phyloP scores from a whole-genome alignment of 2,329 filamentous ascomycete species.

The Aspergillus japonicus region DNA sequence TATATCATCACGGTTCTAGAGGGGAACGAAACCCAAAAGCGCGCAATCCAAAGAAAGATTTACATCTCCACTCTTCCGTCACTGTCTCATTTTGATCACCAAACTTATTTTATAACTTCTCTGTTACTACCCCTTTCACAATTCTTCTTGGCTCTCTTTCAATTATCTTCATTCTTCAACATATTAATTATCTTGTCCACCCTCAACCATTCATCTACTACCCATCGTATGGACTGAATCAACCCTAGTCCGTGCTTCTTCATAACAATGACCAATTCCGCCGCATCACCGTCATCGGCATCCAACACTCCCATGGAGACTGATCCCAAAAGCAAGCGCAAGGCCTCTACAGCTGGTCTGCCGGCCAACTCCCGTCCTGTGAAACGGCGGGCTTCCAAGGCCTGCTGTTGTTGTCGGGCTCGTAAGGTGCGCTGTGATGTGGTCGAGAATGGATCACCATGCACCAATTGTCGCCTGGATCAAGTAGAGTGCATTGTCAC shows the following conservation, averaged over 20 bases:
- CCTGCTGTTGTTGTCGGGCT: slow-evolving; percentile 82
- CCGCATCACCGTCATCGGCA: slow-evolving; percentile 20
- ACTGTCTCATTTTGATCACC: neutral
- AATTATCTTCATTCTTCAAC: neutral
- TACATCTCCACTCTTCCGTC: slow-evolving; percentile 26
- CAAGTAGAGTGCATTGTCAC: slow-evolving; percentile 60
- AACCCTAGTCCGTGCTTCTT: neutral
- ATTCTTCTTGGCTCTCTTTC: neutral
- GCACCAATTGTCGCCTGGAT: slow-evolving; percentile 73
- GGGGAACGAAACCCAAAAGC: slow-evolving; percentile 12
- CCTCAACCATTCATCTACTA: neutral
- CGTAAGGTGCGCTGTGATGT: slow-evolving; percentile 94
- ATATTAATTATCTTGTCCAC: neutral
- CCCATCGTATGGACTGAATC: neutral
- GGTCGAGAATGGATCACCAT: slow-evolving; percentile 78
- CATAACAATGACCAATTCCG: slow-evolving; percentile 23
- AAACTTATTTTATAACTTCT: neutral
- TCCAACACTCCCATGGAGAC: slow-evolving; percentile 23
- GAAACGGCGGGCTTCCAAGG: slow-evolving; percentile 86
- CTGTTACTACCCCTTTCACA: slow-evolving; percentile 3
- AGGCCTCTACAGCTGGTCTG: slow-evolving; percentile 57
- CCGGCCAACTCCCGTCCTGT: slow-evolving; percentile 56
- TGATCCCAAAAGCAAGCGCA: slow-evolving; percentile 52
- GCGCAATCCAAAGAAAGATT: slow-evolving; percentile 14
- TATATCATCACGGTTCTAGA: neutral